Evolutionary conservation across 352 stramenopile species (phyloP), one percentile per base, ranked within the genome.

Genomic region (Phytophthora multivora): DNA sequence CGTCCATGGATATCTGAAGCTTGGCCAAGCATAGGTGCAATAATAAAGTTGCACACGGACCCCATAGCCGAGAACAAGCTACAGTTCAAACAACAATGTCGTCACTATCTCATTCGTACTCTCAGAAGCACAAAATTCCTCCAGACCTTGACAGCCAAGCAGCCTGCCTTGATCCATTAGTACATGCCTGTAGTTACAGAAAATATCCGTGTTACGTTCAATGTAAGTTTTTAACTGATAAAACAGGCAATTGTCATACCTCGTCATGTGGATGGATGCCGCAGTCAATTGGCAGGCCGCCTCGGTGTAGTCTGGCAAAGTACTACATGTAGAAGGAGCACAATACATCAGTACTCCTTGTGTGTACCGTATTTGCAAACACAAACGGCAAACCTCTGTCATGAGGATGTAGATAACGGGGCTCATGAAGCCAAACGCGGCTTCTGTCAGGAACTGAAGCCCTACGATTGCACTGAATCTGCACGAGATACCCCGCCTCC

Each of bases 1-100:
- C 86, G 80, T 21, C 86, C 86, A 61, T 90, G 88, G 4, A 75
- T 55, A 59, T 94, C 86, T 0, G 86, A 94, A 13, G 78, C 80
- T 58, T 90, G 83, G 1, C 86, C 86, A 2, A 94, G 68, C 33
- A 90, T 78, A 15, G 86, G 79, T 23, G 86, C 85, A 36, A 91
- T 36, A 51, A 92, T 73, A 43, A 94, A 84, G 46, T 89, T 78
- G 28, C 76, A 70, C 19, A 83, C 49, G 1, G 68, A 89, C 15
- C 81, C 85, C 26, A 86, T 47, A 4, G 81, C 71, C n/a, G 79
- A 86, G 45, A 90, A 89, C 30, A 90, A 68, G 41, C 85, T 90
- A 28, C 33, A 39, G 18, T 10, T 18, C 23, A 40, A 50, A 19
- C 23, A 28, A 38, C n/a, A 36, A 10, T 26, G 35, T 21, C 1